These are phyloP conservation scores for Ascochyta koolunga DNA, from an alignment of 2,329 filamentous ascomycete genomes.

Conservation along the genomic window DNA sequence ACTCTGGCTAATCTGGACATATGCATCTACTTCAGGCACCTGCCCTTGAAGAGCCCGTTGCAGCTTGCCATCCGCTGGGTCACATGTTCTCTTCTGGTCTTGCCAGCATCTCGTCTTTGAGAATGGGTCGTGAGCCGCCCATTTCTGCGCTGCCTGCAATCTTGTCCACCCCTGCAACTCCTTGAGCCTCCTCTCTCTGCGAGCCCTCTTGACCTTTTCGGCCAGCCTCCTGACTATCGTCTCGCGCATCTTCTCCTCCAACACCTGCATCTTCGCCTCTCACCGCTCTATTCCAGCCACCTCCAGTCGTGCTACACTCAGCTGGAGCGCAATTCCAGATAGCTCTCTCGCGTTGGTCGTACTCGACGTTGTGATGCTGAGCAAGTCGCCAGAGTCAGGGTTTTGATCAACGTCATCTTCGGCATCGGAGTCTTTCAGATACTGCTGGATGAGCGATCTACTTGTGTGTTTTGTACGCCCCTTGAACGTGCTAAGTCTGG, in stretches of 20 bases:
- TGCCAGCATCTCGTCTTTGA: background rate
- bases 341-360: background rate
- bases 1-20: background rate
- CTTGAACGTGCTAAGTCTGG: background rate
- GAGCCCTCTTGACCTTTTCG: slow-evolving; percentile 13
- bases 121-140: background rate
- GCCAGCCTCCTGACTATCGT: background rate
- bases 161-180: slow-evolving; percentile 20
- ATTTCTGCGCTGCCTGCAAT: slow-evolving; percentile 25
- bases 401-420: background rate
- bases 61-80: background rate
- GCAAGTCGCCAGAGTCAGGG: slow-evolving; percentile 3
- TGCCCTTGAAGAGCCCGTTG: background rate
- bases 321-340: background rate
- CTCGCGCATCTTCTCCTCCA: background rate
- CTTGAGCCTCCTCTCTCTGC: slow-evolving; percentile 4
- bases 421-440: background rate
- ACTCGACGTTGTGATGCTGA: background rate
- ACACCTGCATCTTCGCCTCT: background rate
- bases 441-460: background rate
- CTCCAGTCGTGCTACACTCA: background rate
- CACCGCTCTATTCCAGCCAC: background rate
- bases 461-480: background rate
- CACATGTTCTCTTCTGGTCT: background rate
- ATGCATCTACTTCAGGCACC: slow-evolving; percentile 6